A percentile compares a stretch with the other conserved stretches of the same genome.
Evolutionary conservation across 768 basidiomycete species (phyloP).

Genomic region (Cyathus striatus): DNA sequence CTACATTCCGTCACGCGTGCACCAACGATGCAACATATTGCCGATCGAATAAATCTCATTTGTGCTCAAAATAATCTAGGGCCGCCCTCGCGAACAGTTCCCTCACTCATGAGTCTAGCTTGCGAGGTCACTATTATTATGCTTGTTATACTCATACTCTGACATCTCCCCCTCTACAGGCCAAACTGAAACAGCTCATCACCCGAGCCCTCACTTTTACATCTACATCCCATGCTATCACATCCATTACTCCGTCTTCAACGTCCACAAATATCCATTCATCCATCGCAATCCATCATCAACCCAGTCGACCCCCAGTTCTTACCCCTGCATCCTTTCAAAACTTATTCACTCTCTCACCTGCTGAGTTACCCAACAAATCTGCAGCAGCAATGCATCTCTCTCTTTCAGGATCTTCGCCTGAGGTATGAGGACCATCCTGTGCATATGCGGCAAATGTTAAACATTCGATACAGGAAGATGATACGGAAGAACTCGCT

Average conservation of each 20-base stretch:
- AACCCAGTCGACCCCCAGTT: constrained; percentile 34
- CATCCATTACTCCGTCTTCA: constrained; percentile 65
- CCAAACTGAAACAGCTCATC: constrained; percentile 80
- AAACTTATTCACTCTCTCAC: constrained; percentile 71
- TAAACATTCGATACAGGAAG: constrained; percentile 25
- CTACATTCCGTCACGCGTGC: constrained; percentile 71
- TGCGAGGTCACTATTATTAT: too few species aligned
- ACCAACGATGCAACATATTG: constrained; percentile 71
- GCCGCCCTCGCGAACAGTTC: constrained; percentile 55
- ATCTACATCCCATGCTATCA: constrained; percentile 69
- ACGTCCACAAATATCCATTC: constrained; percentile 16
- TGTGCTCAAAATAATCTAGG: constrained; percentile 71
- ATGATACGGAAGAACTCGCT: constrained; percentile 44
- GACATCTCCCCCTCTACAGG: too few species aligned
- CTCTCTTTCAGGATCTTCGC: constrained; percentile 27
- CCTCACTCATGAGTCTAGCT: constrained; percentile 69
- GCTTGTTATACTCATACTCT: too few species aligned
- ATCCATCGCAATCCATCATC: constrained; percentile 21
- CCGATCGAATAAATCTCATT: constrained; percentile 76
- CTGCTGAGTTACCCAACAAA: constrained; percentile 72
- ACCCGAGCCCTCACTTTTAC: constrained; percentile 76
- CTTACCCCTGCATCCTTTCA: constrained; percentile 71
- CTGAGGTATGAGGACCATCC: constrained; percentile 7
- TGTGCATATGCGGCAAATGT: too few species aligned
- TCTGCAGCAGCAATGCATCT: constrained; percentile 75